Evolutionary conservation across 1,284 basidiomycete genomes (phyloP), one percentile per base, ranked within the genome.

Genomic region (Malassezia caprae): DNA sequence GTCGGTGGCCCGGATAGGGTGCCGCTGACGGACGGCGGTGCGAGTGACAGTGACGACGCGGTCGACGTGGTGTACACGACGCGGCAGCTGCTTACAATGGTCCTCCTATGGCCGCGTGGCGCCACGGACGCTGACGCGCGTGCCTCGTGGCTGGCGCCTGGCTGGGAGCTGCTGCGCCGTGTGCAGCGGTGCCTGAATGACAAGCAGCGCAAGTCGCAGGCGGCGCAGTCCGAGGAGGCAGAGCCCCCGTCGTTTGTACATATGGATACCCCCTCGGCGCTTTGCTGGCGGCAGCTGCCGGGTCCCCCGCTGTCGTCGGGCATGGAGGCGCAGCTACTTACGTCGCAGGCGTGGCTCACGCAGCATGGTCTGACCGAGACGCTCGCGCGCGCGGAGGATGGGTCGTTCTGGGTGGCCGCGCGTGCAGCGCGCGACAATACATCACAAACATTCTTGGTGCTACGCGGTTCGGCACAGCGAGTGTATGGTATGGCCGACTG

Each of bases 81-180:
- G 28, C 49, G 55, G 10, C 37, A 50, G 19, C 45, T 57, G 19
- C 49, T 57, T 6, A 57, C 55, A 12, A 39, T 37, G 19, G 44
- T 57, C n/a, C 37, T 52, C 7, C 37, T 57, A 4, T 52, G 49
- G 49, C 32, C 24, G 8, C 13, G 4, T 8, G 35, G 21, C 19
- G 28, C 32, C 13, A 13, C 17, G 5, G 32, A 24, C n/a, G 24
- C 13, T 7, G 28, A 8, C 7, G 31, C 13, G 31, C 37, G 28
- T 6, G 43, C 37, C 12, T 24, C 31, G 23, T 57, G 50, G 49
- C 49, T 47, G 1, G 24, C 13, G 6, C 30, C 35, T 1, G 17
- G 35, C 4, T 57, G 55, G 55, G 49, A 52, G 17, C 34, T 51
- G 17, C 28, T 57, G 28, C 50, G 50, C 15, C 49, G 49, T 35